A percentile compares a stretch with the other conserved stretches of the same genome.
phyloP scores from a whole-genome alignment of 768 basidiomycete species.

The Rhodotorula paludigena region DNA sequence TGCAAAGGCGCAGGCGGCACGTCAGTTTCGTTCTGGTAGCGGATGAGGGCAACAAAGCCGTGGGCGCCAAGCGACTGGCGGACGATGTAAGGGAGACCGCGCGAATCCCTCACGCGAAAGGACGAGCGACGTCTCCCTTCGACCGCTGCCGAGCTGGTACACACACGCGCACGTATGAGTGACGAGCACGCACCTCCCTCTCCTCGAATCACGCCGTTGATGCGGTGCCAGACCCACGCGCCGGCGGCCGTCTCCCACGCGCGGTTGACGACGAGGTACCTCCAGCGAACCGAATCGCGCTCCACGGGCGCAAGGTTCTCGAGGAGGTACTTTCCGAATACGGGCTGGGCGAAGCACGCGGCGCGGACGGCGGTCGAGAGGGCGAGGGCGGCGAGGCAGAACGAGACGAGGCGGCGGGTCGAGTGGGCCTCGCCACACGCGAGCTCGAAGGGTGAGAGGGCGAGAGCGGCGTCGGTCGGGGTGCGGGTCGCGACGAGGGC shows the following conservation, averaged over 20 bases:
- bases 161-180: no score
- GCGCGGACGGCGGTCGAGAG: conserved; percentile 13
- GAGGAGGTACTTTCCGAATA: conserved; percentile 28
- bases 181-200: conserved; percentile 26
- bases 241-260: conserved; percentile 21
- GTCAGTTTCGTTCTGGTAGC: not conserved
- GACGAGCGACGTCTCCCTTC: no score
- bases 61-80: no score
- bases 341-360: conserved; percentile 12
- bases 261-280: conserved; percentile 18
- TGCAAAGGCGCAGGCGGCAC: no score
- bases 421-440: not conserved
- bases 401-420: conserved; percentile 10
- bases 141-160: no score
- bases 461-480: not conserved
- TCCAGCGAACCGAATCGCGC: conserved; percentile 25
- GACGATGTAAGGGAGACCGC: no score
- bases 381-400: conserved; percentile 1
- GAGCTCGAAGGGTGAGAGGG: conserved; percentile 13
- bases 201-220: conserved; percentile 7
- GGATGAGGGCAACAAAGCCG: no score
- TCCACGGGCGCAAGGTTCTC: conserved; percentile 31
- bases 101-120: no score
- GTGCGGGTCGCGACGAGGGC: not conserved
- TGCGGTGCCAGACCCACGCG: conserved; percentile 13